phyloP scores from a whole-genome alignment of 805 yeast species.

The Hyphopichia homilentoma region DNA sequence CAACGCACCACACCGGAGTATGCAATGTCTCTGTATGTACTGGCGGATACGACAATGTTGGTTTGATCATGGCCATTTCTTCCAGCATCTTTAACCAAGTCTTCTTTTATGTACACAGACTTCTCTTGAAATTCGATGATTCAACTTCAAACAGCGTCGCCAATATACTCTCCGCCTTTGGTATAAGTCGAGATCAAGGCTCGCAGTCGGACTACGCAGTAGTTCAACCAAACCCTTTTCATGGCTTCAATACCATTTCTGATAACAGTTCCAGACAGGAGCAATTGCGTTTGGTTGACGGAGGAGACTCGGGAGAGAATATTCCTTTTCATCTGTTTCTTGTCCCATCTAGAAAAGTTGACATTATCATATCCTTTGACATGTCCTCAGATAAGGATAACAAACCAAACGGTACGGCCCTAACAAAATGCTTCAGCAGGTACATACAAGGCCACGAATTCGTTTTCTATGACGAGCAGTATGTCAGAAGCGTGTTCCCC shows the following conservation, averaged over 20 bases:
- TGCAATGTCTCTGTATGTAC: conserved; percentile 36
- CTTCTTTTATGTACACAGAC: conserved; percentile 45
- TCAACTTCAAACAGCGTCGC: conserved; percentile 30
- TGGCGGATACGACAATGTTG: conserved; percentile 54
- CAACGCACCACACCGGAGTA: conserved; percentile 20
- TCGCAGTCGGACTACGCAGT: conserved; percentile 54
- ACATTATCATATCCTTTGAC: conserved; percentile 39
- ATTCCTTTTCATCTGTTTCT: conserved; percentile 45
- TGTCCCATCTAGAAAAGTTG: conserved; percentile 31
- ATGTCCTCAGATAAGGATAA: conserved; percentile 50
- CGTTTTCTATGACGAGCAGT: not conserved
- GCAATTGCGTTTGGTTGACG: conserved; percentile 34
- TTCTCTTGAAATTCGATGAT: conserved; percentile 27
- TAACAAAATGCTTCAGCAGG: conserved; percentile 23
- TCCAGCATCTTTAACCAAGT: conserved; percentile 60
- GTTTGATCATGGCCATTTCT: conserved; percentile 60
- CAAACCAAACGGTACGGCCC: conserved; percentile 58
- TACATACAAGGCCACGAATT: not conserved
- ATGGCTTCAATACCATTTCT: conserved; percentile 13
- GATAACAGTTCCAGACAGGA: conserved; percentile 2
- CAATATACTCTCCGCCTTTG: conserved; percentile 40
- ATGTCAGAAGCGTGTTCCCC: conserved; percentile 26
- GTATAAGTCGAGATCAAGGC: conserved; percentile 30
- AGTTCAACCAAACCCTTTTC: conserved; percentile 62
- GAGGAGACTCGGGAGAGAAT: conserved; percentile 49